A percentile compares a stretch with the other conserved stretches of the same genome.
Conservation (phyloP, 2,329 filamentous ascomycete species). For the Ceratocystis alfenasii region DNA sequence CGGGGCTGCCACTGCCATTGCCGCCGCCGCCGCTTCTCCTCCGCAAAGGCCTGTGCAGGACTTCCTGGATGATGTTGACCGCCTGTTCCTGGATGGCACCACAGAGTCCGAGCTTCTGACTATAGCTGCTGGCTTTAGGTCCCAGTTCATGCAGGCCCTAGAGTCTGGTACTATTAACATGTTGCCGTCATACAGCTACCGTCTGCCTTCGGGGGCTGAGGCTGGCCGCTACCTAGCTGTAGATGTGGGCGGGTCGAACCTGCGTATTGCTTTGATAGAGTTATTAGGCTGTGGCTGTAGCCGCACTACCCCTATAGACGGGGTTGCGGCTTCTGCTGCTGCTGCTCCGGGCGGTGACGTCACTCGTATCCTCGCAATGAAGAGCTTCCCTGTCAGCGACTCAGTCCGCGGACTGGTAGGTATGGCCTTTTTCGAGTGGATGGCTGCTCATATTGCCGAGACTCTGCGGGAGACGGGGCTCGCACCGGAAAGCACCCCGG, state of each 20-base stretch:
- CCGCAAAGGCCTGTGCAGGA: conserved; percentile 30
- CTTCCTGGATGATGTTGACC: conserved; percentile 47
- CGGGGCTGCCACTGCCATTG: background rate
- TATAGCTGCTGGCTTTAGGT: conserved; percentile 41
- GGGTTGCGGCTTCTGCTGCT: background rate
- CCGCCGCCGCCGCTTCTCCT: background rate
- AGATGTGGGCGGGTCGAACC: conserved; percentile 58
- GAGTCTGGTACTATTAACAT: conserved; percentile 45
- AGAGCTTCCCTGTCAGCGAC: conserved; percentile 44
- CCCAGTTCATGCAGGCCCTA: conserved; percentile 44
- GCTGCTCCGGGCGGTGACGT: background rate
- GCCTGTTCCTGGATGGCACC: conserved; percentile 39
- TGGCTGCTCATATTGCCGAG: conserved; percentile 48
- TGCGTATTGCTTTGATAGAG: conserved; percentile 52
- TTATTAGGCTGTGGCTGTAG: conserved; percentile 36
- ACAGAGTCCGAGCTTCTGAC: conserved; percentile 33
- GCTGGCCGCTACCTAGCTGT: conserved; percentile 48
- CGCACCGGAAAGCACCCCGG: background rate
- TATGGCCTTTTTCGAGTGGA: conserved; percentile 55
- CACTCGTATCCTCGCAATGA: conserved; percentile 31
- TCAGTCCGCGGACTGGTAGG: conserved; percentile 46
- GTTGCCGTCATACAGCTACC: conserved; percentile 55
- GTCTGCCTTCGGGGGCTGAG: conserved; percentile 49
- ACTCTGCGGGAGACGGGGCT: conserved; percentile 34
- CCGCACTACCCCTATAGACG: background rate